A percentile compares a stretch with the other conserved stretches of the same genome.
phyloP scores from a whole-genome alignment of 257 asterid species.

The Avicennia marina region DNA sequence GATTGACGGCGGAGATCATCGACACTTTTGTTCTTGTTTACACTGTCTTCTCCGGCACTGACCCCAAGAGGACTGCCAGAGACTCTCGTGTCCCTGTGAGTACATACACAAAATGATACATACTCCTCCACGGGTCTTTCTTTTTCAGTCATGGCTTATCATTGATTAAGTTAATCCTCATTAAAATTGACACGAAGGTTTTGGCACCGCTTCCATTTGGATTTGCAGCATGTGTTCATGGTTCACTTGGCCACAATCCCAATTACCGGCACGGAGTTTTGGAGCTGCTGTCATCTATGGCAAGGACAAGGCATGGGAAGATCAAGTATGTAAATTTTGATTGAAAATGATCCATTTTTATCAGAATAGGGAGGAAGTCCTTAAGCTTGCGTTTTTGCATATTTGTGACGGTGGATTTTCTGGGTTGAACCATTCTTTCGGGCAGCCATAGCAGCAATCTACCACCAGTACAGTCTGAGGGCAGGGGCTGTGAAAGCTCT shows the following conservation, averaged over 20 bases:
- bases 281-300: background rate
- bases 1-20: constrained; percentile 38
- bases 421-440: background rate
- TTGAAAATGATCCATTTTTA: too few relatives aligned
- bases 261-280: background rate
- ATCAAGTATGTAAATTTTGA: background rate
- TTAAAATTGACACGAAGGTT: constrained; percentile 6
- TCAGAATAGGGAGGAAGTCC: too few relatives aligned
- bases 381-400: background rate
- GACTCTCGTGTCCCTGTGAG: constrained; percentile 55
- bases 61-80: constrained; percentile 51
- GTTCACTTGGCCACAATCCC: constrained; percentile 40
- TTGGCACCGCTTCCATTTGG: constrained; percentile 40
- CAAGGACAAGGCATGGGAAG: background rate
- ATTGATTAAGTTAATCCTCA: background rate
- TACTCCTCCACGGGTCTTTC: background rate
- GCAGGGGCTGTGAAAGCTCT: too few relatives aligned
- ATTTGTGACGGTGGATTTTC: background rate
- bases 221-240: constrained; percentile 30
- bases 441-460: background rate
- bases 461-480: too few relatives aligned
- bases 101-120: background rate
- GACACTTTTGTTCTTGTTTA: too few relatives aligned
- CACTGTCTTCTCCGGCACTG: constrained; percentile 57
- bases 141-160: too few relatives aligned